Conservation (phyloP, 192 early-diverging fungal genomes). For the Funneliformis geosporum region DNA sequence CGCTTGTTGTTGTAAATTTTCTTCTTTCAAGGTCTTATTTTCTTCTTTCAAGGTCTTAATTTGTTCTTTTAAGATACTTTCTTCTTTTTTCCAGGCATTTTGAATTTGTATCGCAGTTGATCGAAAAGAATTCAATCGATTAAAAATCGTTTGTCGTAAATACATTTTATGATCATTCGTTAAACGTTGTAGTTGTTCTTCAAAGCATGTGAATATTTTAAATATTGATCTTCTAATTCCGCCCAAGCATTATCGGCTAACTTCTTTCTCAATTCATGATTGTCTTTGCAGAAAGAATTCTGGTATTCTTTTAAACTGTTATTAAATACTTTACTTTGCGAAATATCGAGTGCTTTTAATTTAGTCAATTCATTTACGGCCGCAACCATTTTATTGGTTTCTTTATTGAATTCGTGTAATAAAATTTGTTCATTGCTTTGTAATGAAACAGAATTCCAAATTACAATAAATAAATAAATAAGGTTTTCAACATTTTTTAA, state of each 20-base stretch:
- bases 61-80: no score
- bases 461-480: not conserved
- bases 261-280: not conserved
- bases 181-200: not conserved
- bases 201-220: not conserved
- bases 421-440: no score
- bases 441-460: not conserved
- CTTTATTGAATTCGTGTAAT: no score
- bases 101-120: not conserved
- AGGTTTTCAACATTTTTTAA: not conserved
- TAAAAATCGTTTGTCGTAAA: not conserved
- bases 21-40: no score
- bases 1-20: conserved; percentile 1
- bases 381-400: not conserved
- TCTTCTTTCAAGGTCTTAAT: no score
- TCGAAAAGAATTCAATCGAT: not conserved
- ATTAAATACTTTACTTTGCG: not conserved
- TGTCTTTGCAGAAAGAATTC: not conserved
- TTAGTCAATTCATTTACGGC: no score
- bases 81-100: no score
- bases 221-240: not conserved
- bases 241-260: not conserved
- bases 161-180: not conserved
- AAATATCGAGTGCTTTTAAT: no score
- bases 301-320: not conserved